Evolutionary conservation across 768 basidiomycete genomes (phyloP).

Genomic region (Mycena venus): DNA sequence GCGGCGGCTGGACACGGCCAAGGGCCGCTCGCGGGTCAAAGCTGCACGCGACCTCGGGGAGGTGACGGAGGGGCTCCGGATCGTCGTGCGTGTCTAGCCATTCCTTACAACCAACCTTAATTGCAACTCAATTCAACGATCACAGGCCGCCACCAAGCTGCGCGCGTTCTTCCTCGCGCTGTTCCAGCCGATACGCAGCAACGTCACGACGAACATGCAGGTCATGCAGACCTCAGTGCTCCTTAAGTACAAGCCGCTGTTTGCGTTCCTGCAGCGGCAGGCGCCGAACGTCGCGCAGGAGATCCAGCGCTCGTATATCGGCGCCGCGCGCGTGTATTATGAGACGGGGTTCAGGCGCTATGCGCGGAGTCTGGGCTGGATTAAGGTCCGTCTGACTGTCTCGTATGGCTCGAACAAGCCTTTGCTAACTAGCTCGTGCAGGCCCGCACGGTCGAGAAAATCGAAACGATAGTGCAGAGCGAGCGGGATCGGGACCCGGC

Average conservation of each 20-base stretch:
- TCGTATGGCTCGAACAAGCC: not conserved
- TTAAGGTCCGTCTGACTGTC: constrained; percentile 73
- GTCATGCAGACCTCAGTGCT: constrained; percentile 91
- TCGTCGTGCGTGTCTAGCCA: constrained; percentile 81
- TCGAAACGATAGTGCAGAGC: constrained; percentile 69
- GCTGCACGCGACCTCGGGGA: constrained; percentile 88
- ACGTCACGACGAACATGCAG: constrained; percentile 93
- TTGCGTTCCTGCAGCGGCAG: constrained; percentile 87
- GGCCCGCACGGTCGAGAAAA: constrained; percentile 79
- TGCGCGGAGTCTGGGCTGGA: constrained; percentile 80
- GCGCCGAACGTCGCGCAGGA: constrained; percentile 87
- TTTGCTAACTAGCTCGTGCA: constrained; percentile 43
- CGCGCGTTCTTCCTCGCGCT: constrained; percentile 88
- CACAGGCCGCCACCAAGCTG: constrained; percentile 89
- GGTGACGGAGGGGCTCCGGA: constrained; percentile 87
- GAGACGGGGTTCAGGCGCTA: constrained; percentile 97
- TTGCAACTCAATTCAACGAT: not conserved
- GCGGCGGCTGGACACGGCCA: constrained; percentile 73
- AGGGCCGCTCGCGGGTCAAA: constrained; percentile 84
- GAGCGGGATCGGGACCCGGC: constrained; percentile 57
- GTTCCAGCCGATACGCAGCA: constrained; percentile 84
- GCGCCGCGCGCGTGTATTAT: constrained; percentile 89
- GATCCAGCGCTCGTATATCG: constrained; percentile 88
- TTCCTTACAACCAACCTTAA: not conserved
- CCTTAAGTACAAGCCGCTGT: constrained; percentile 86